A percentile compares a stretch with the other conserved stretches of the same genome.
Evolutionary conservation across 164 flowering plant genomes (phyloP).

Genomic region (Santalum album): DNA sequence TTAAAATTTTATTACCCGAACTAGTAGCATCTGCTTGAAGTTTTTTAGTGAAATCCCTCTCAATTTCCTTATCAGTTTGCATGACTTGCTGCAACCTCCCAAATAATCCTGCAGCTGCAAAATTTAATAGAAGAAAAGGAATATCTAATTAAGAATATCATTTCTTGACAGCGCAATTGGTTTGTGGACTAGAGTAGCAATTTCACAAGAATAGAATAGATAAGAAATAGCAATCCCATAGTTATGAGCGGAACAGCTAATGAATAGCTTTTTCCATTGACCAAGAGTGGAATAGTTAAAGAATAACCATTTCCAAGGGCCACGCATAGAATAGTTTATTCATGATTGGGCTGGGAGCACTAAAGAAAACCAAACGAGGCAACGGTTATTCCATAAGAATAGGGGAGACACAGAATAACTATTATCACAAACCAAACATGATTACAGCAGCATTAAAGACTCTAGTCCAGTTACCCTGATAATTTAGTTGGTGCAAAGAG

Average conservation of each 20-base stretch:
- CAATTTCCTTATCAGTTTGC: slow-evolving; percentile 56
- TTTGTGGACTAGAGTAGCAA: too few relatives aligned
- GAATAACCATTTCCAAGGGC: too few relatives aligned
- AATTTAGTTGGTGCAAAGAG: slow-evolving; percentile 21
- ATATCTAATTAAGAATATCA: not conserved
- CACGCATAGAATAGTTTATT: too few relatives aligned
- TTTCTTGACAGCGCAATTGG: not conserved
- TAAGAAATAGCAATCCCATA: too few relatives aligned
- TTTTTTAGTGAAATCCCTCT: slow-evolving; percentile 36
- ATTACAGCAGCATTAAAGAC: not conserved
- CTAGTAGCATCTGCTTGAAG: slow-evolving; percentile 20
- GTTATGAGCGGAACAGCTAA: too few relatives aligned
- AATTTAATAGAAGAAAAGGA: slow-evolving; percentile 6
- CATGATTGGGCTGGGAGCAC: too few relatives aligned
- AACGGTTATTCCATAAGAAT: too few relatives aligned
- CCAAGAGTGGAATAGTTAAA: too few relatives aligned
- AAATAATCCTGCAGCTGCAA: slow-evolving; percentile 44
- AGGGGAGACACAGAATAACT: not conserved
- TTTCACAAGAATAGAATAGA: too few relatives aligned
- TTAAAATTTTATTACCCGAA: slow-evolving; percentile 17
- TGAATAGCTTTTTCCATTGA: too few relatives aligned
- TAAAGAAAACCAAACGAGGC: too few relatives aligned
- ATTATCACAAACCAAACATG: not conserved
- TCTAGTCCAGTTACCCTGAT: slow-evolving; percentile 29
- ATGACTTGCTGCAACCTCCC: slow-evolving; percentile 65